Conservation (phyloP, 1,284 basidiomycete species). For the Phaffia rhodozyma region DNA sequence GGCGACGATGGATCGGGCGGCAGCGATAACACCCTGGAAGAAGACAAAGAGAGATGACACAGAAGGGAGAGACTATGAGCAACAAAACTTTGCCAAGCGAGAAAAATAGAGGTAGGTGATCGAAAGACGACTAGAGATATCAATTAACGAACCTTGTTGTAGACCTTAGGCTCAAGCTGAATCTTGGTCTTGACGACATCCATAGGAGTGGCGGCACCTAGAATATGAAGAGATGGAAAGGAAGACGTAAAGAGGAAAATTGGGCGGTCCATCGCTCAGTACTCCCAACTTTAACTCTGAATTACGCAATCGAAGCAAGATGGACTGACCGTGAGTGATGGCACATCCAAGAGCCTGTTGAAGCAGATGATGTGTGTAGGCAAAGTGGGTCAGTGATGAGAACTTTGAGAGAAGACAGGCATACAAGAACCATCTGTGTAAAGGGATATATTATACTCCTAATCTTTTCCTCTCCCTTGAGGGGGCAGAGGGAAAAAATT, state of each 20-base stretch:
- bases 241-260: not conserved
- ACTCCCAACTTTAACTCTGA: slow-evolving; percentile 25
- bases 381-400: too few relatives aligned
- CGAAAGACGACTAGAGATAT: slow-evolving; percentile 3
- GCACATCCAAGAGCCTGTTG: slow-evolving; percentile 62
- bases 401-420: too few relatives aligned
- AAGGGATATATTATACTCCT: too few relatives aligned
- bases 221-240: not conserved
- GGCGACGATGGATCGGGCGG: slow-evolving; percentile 61
- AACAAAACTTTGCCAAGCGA: not conserved
- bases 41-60: slow-evolving; percentile 39
- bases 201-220: slow-evolving; percentile 65
- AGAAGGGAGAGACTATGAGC: not conserved
- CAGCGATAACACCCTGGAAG: slow-evolving; percentile 61
- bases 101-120: not conserved
- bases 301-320: slow-evolving; percentile 16
- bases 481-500: not conserved
- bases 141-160: slow-evolving; percentile 41
- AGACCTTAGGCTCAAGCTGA: slow-evolving; percentile 59
- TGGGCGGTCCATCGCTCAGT: slow-evolving; percentile 19
- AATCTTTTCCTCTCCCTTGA: slow-evolving; percentile 24
- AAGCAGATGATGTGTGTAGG: slow-evolving; percentile 35
- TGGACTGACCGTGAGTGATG: slow-evolving; percentile 61
- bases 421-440: too few relatives aligned
- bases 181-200: slow-evolving; percentile 97